Evolutionary conservation across 371 early-diverging fungal species (phyloP).

Genomic region (Smittium mucronatum): DNA sequence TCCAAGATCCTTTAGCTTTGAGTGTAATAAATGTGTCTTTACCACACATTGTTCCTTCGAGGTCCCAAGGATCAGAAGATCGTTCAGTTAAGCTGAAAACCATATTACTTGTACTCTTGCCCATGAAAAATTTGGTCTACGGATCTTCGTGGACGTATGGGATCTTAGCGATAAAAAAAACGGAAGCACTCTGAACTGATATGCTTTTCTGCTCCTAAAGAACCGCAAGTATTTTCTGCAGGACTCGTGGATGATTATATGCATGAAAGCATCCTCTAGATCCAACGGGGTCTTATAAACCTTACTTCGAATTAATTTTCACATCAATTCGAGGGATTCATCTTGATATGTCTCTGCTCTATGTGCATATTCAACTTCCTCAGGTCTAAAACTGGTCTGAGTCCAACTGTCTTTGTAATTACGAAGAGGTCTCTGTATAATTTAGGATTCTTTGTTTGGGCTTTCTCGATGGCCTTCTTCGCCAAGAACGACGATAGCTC

Average conservation of each 20-base stretch:
- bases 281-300: conserved; percentile 28
- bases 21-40: conserved; percentile 15
- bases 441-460: not conserved
- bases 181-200: conserved; percentile 34
- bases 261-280: conserved; percentile 28
- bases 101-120: conserved; percentile 24
- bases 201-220: conserved; percentile 32
- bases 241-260: conserved; percentile 5
- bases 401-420: conserved; percentile 5
- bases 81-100: conserved; percentile 32
- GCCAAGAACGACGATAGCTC: not conserved
- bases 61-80: conserved; percentile 21
- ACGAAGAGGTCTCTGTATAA: conserved; percentile 10
- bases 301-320: conserved; percentile 16
- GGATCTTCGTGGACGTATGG: conserved; percentile 32
- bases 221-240: conserved; percentile 32
- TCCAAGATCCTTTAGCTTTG: conserved; percentile 20
- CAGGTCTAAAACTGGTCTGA: conserved; percentile 24
- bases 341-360: conserved; percentile 17
- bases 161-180: conserved; percentile 37
- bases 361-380: conserved; percentile 27
- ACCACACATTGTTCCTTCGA: conserved; percentile 7
- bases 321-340: conserved; percentile 25
- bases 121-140: conserved; percentile 27
- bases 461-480: conserved; percentile 1